phyloP scores from a whole-genome alignment of 768 basidiomycete species.

The Russula olivacea region DNA sequence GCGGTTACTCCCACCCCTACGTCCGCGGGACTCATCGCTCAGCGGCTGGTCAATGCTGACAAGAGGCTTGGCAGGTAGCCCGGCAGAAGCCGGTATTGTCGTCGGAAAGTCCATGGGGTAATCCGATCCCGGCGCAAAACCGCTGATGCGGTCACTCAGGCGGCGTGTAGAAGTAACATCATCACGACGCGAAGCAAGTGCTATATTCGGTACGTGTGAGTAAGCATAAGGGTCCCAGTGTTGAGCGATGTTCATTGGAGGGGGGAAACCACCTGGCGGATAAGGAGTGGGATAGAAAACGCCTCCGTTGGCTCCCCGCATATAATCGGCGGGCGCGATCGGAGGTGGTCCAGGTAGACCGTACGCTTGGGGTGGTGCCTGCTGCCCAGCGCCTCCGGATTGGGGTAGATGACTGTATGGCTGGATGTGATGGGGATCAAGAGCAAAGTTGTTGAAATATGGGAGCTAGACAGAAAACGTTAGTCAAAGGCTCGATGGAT shows the following conservation, averaged over 20 bases:
- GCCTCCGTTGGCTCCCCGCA: slow-evolving; percentile 26
- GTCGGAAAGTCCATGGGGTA: slow-evolving; percentile 39
- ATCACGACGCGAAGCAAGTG: slow-evolving; percentile 48
- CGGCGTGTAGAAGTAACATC: slow-evolving; percentile 54
- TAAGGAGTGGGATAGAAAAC: slow-evolving; percentile 36
- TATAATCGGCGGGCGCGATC: slow-evolving; percentile 31
- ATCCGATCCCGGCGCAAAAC: slow-evolving; percentile 53
- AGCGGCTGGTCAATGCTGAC: slow-evolving; percentile 42
- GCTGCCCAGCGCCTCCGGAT: slow-evolving; percentile 58
- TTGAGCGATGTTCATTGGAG: slow-evolving; percentile 36
- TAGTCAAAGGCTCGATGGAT: slow-evolving; percentile 13
- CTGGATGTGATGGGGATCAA: slow-evolving; percentile 91
- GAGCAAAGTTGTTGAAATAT: slow-evolving; percentile 92
- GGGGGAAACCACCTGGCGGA: slow-evolving; percentile 38
- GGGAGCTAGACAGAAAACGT: slow-evolving; percentile 50
- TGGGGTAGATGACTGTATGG: slow-evolving; percentile 77
- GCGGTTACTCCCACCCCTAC: slow-evolving; percentile 37
- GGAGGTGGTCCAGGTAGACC: slow-evolving; percentile 62
- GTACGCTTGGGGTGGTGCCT: slow-evolving; percentile 78
- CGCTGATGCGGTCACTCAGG: slow-evolving; percentile 76
- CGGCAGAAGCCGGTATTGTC: slow-evolving; percentile 52
- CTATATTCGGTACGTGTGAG: slow-evolving; percentile 34
- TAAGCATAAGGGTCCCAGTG: slow-evolving; percentile 46
- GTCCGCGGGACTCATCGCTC: slow-evolving; percentile 35
- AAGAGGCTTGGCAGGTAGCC: slow-evolving; percentile 74